A percentile compares a stretch with the other conserved stretches of the same genome.
Conservation (phyloP, 2,329 filamentous ascomycete genomes). For the Penicillium sp. region DNA sequence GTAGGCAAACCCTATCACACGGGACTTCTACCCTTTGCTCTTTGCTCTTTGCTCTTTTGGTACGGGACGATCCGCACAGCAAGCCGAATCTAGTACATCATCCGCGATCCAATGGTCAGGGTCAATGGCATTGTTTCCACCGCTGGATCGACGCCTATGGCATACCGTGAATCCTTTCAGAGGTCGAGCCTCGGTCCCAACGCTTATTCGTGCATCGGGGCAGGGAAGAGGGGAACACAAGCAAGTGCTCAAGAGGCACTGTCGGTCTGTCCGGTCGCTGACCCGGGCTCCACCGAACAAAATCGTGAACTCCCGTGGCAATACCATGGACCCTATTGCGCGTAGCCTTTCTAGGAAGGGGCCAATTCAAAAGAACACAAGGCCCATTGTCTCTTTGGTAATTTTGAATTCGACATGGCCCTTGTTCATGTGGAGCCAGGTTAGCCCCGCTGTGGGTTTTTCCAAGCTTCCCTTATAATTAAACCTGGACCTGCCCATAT, state of each 20-base stretch:
- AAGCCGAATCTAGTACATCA: neutral
- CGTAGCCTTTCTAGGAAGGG: too few species aligned
- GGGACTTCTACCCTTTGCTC: neutral
- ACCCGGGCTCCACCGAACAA: neutral
- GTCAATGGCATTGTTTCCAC: neutral
- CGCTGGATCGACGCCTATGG: neutral
- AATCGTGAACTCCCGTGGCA: neutral
- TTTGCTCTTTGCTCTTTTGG: too few species aligned
- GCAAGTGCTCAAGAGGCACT: neutral
- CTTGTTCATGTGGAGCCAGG: neutral
- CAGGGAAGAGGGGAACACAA: neutral
- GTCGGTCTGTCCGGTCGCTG: neutral
- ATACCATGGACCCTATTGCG: neutral
- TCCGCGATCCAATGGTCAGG: neutral
- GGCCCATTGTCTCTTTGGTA: neutral
- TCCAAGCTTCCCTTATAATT: neutral
- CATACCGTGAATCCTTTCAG: neutral
- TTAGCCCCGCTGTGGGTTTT: neutral
- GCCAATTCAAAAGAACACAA: neutral
- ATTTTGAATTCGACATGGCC: neutral
- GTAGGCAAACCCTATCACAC: neutral
- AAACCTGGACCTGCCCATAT: neutral
- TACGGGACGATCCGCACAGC: conserved; percentile 13
- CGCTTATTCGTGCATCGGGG: neutral
- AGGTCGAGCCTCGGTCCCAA: neutral